phyloP scores from a whole-genome alignment of 352 stramenopile genomes.

The Phytophthora megakarya region DNA sequence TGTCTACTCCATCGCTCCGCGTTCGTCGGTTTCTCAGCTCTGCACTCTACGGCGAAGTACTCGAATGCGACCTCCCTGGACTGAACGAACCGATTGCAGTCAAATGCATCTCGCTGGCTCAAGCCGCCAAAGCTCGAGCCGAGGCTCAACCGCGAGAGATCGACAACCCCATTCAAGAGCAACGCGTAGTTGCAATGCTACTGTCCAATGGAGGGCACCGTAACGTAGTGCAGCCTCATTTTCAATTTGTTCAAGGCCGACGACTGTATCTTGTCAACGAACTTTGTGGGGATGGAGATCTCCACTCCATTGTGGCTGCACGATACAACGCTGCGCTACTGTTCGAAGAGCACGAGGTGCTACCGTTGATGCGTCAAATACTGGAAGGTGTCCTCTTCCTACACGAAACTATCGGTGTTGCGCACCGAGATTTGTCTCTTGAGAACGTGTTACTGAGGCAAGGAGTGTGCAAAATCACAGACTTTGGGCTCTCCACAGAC shows the following conservation, averaged over 20 bases:
- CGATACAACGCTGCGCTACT: constrained; percentile 6
- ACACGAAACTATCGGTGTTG: constrained; percentile 40
- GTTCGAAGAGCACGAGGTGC: constrained; percentile 34
- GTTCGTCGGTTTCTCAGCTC: background rate
- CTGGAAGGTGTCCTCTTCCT: constrained; percentile 48
- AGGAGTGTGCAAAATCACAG: constrained; percentile 52
- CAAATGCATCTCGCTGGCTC: background rate
- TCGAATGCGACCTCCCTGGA: background rate
- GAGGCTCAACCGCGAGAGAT: background rate
- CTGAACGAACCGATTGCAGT: background rate
- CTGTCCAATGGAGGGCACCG: constrained; percentile 28
- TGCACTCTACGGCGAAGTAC: background rate
- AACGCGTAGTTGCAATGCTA: constrained; percentile 20
- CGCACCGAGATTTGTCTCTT: constrained; percentile 54
- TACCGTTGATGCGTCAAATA: constrained; percentile 47
- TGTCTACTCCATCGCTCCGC: background rate
- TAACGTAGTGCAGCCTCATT: constrained; percentile 39
- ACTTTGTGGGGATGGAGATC: constrained; percentile 52
- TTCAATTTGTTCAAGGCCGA: constrained; percentile 26
- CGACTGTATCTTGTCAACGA: constrained; percentile 54
- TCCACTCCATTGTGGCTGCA: constrained; percentile 39
- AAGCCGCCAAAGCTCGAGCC: background rate
- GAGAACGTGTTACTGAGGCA: constrained; percentile 55
- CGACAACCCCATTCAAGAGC: constrained; percentile 37
- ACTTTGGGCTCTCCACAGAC: constrained; percentile 57